Evolutionary conservation across 2,329 filamentous ascomycete genomes (phyloP).

Genomic region (Colletotrichum phormii): DNA sequence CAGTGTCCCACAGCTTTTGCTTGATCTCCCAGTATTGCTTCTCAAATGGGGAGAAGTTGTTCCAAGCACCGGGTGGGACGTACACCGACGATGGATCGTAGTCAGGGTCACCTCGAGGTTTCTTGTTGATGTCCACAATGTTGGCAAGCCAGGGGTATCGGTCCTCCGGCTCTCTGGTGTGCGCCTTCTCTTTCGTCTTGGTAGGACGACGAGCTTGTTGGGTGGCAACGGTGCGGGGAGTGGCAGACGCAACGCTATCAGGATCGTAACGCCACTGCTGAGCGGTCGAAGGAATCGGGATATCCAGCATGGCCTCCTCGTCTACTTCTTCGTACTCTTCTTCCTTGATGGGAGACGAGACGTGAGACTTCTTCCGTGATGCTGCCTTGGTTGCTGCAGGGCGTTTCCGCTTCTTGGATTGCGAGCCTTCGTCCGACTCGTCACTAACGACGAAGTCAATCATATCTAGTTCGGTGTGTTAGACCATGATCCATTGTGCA

Average conservation of each 20-base stretch:
- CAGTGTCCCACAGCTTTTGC: constrained; percentile 95
- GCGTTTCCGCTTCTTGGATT: constrained; percentile 82
- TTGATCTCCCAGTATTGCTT: constrained; percentile 99
- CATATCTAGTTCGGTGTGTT: constrained; percentile 63
- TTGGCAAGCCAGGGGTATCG: constrained; percentile 93
- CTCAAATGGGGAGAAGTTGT: constrained; percentile 91
- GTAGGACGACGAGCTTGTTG: constrained; percentile 39
- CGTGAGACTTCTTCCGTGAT: constrained; percentile 72
- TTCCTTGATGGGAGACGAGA: constrained; percentile 58
- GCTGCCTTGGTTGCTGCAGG: constrained; percentile 57
- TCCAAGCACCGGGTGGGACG: constrained; percentile 84
- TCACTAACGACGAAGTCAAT: constrained; percentile 91
- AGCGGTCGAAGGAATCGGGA: constrained; percentile 76
- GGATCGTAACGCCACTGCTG: constrained; percentile 82
- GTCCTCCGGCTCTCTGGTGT: constrained; percentile 84
- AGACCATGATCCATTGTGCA: constrained; percentile 12
- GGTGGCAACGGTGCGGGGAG: constrained; percentile 25
- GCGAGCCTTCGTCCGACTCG: constrained; percentile 77
- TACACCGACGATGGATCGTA: constrained; percentile 93
- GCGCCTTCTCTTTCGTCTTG: constrained; percentile 73
- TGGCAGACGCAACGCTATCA: constrained; percentile 52
- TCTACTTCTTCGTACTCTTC: constrained; percentile 58
- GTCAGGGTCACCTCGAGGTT: constrained; percentile 83
- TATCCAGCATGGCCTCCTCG: constrained; percentile 66
- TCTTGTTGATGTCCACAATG: constrained; percentile 84